These are phyloP conservation scores for Cytospora paraplurivora DNA, from an alignment of 2,329 filamentous ascomycete genomes.

Conservation along the genomic window DNA sequence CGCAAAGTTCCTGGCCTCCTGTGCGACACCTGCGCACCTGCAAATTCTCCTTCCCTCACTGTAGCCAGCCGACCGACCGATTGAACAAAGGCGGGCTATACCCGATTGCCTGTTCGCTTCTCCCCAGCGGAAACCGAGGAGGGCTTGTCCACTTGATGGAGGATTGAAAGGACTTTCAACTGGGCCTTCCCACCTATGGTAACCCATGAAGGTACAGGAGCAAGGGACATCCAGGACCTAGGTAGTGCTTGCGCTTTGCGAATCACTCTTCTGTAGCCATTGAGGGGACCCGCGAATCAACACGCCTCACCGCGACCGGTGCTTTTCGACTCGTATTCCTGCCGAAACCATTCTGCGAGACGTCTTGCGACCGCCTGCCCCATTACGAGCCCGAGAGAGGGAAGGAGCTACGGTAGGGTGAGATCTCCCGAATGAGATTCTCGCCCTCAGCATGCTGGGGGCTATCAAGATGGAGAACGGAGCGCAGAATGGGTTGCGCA, in stretches of 20 bases:
- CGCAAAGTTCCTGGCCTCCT: background rate
- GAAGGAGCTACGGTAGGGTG: constrained; percentile 26
- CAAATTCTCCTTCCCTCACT: background rate
- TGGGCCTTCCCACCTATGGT: constrained; percentile 11
- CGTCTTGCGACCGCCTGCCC: background rate
- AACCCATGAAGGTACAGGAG: constrained; percentile 2
- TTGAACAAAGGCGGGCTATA: constrained; percentile 14
- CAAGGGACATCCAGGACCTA: background rate
- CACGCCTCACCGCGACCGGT: constrained; percentile 14
- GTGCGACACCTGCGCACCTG: background rate
- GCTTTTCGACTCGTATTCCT: background rate
- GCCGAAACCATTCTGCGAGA: background rate
- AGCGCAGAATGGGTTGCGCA: constrained; percentile 54
- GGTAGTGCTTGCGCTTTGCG: constrained; percentile 12
- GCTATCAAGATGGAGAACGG: constrained; percentile 42
- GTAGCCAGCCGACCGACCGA: constrained; percentile 9
- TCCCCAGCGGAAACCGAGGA: background rate
- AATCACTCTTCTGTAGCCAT: constrained; percentile 1
- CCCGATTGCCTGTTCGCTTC: background rate
- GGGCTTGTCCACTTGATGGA: constrained; percentile 8
- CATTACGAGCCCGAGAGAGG: constrained; percentile 1
- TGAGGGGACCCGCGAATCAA: background rate
- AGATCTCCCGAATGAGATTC: constrained; percentile 30
- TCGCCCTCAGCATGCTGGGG: constrained; percentile 26
- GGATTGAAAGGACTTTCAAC: constrained; percentile 1